Base-by-base conservation (phyloP, 345 rosid genomes). In the Reutealis trisperma region DNA sequence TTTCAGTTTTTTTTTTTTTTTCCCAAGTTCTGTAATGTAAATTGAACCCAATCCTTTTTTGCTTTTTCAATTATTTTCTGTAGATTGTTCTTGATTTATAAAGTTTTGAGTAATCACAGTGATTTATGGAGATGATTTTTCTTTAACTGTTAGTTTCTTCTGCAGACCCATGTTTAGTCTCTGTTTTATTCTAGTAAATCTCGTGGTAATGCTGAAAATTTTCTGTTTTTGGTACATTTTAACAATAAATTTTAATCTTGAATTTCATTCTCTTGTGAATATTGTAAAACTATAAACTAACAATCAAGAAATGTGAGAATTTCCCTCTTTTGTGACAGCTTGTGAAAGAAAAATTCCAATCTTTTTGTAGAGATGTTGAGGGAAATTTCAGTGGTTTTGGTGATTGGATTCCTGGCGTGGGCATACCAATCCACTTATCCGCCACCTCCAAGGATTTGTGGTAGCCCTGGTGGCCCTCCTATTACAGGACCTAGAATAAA, bases 401-500 rank as follows among this genome's bases (percentile, higher is more conserved):
- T 76, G 73, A 68, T 72, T 51, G 80, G 69, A 42, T 45, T 76
- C 22, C 22, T 72, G 47, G 76, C 63, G 64, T 76, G 83, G 83
- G 77, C 73, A 21, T 76, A 80, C 27, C 68, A 72, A 25, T 55
- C 58, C 65, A 45, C 12, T 32, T 32, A 71, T 10, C 80, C 80
- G 16, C 79, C 80, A 9, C 64, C 77, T 25, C 73, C 80, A 8
- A 76, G 61, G 57, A 72, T 72, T 60, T 76, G 80, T 51, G 80
- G 80, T 3, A 24, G 54, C 25, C 65, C 52, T 8, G 70, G 69
- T 0, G 79, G 79, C 4, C 83, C 77, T 51, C 77, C 80, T 3
- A 44, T 80, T 32, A 80, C 83, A 49, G 73, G 64, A 11, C 83
- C 83, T 10, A 80, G 83, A 72, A 16, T 80, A 8, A 76, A 80